A percentile compares a stretch with the other conserved stretches of the same genome.
Conservation (phyloP, 129 eudicot genomes). For the Flaveria bidentis region DNA sequence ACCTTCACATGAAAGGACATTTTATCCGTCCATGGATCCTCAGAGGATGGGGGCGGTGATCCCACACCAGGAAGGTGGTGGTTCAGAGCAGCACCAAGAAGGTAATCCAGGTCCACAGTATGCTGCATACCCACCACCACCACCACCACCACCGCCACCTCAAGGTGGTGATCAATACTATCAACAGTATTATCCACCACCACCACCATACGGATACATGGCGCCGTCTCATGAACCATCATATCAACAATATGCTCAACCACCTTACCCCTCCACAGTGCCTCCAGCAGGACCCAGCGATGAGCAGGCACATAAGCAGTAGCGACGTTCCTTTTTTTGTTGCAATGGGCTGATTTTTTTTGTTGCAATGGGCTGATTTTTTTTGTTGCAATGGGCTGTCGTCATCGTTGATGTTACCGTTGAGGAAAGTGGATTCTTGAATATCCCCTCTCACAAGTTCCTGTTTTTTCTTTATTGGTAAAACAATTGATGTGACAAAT, state of each 20-base stretch:
- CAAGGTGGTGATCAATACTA: conserved; percentile 56
- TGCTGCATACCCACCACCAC: conserved; percentile 33
- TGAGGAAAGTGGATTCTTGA: not conserved
- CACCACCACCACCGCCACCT: conserved; percentile 46
- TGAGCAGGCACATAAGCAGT: conserved; percentile 35
- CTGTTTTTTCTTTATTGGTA: not conserved
- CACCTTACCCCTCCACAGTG: conserved; percentile 46
- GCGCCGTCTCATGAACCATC: conserved; percentile 47
- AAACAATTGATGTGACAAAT: not conserved
- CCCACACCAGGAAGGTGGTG: conserved; percentile 58
- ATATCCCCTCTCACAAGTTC: not conserved
- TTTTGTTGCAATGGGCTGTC: not conserved
- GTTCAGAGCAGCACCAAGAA: conserved; percentile 37
- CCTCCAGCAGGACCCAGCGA: conserved; percentile 43
- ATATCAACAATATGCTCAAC: conserved; percentile 71
- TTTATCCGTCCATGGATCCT: conserved; percentile 85
- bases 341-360: not conserved
- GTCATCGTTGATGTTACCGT: not conserved
- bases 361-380: not conserved
- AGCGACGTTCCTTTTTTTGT: not conserved
- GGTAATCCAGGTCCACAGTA: conserved; percentile 44
- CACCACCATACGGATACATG: conserved; percentile 69
- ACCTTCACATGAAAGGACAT: conserved; percentile 65
- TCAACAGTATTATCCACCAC: conserved; percentile 67
- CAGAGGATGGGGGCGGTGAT: conserved; percentile 70